Evolutionary conservation across 192 early-diverging fungal genomes (phyloP).

Genomic region (Linnemannia zychae): DNA sequence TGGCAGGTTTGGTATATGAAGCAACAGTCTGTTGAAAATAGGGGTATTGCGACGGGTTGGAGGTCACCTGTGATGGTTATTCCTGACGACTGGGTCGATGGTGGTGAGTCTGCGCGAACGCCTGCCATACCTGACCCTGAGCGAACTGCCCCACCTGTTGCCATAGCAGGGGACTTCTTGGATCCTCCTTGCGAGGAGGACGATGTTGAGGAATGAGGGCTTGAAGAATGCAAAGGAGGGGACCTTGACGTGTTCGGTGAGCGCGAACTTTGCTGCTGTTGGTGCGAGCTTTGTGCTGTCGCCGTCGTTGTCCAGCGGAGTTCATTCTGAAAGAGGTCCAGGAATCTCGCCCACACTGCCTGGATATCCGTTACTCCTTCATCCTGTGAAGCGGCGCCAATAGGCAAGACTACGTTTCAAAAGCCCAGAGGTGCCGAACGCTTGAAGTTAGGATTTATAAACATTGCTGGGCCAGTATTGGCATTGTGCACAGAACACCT

Average conservation of each 20-base stretch:
- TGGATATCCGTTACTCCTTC: conserved; percentile 21
- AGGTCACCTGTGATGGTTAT: not conserved
- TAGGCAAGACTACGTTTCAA: not conserved
- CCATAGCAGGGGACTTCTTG: not conserved
- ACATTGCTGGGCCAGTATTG: too few species aligned
- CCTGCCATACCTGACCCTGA: not conserved
- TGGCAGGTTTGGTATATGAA: conserved; percentile 33
- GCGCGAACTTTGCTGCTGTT: not conserved
- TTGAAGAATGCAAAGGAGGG: not conserved
- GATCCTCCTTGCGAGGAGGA: not conserved
- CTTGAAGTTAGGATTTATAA: not conserved
- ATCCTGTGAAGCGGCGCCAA: conserved; percentile 1
- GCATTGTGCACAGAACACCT: not conserved
- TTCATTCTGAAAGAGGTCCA: conserved; percentile 39
- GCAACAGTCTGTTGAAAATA: conserved; percentile 29
- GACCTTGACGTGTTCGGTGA: not conserved
- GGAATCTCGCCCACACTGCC: conserved; percentile 37
- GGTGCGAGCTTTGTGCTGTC: not conserved
- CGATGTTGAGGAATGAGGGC: not conserved
- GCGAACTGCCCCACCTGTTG: not conserved
- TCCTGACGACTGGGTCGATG: not conserved
- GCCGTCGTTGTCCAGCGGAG: conserved; percentile 20
- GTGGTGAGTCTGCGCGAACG: not conserved
- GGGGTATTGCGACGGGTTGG: not conserved
- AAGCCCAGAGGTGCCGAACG: too few species aligned